Evolutionary conservation across 2,329 filamentous ascomycete species (phyloP).

Genomic region (Knoxdaviesia proteae): DNA sequence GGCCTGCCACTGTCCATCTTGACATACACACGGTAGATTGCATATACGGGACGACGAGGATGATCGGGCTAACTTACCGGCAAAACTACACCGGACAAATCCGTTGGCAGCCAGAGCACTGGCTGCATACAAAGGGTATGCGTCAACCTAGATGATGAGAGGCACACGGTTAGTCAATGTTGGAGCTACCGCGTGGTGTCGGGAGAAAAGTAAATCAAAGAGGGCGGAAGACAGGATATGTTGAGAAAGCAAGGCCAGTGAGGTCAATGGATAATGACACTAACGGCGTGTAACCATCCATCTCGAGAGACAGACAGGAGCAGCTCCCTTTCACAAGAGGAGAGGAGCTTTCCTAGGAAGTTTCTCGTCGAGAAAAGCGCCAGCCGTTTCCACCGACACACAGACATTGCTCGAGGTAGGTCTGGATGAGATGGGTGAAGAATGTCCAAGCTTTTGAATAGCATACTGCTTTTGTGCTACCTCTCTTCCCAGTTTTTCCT

Average conservation of each 20-base stretch:
- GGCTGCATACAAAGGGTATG: conserved; percentile 56
- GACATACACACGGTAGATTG: conserved; percentile 1
- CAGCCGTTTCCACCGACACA: too few relatives aligned
- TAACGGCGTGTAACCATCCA: too few relatives aligned
- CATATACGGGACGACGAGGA: background rate
- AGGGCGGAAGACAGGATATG: background rate
- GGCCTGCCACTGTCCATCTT: background rate
- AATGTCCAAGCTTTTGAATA: too few relatives aligned
- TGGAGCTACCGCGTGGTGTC: background rate
- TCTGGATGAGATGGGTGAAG: too few relatives aligned
- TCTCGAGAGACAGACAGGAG: too few relatives aligned
- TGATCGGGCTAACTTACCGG: conserved; percentile 21
- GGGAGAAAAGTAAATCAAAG: background rate
- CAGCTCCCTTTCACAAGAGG: too few relatives aligned
- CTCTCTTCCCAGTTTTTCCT: too few relatives aligned
- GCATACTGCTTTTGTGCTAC: too few relatives aligned
- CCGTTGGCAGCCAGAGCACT: conserved; percentile 68
- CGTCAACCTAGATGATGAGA: conserved; percentile 34
- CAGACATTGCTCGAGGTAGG: too few relatives aligned
- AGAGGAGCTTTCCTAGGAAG: too few relatives aligned
- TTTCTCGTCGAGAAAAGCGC: too few relatives aligned
- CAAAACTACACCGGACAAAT: conserved; percentile 59
- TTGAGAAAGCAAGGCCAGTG: background rate
- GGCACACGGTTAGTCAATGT: conserved; percentile 3
- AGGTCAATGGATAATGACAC: too few relatives aligned